These are phyloP conservation scores for Blastomyces emzantsi DNA, from an alignment of 2,329 filamentous ascomycete species.

Conservation along the genomic window DNA sequence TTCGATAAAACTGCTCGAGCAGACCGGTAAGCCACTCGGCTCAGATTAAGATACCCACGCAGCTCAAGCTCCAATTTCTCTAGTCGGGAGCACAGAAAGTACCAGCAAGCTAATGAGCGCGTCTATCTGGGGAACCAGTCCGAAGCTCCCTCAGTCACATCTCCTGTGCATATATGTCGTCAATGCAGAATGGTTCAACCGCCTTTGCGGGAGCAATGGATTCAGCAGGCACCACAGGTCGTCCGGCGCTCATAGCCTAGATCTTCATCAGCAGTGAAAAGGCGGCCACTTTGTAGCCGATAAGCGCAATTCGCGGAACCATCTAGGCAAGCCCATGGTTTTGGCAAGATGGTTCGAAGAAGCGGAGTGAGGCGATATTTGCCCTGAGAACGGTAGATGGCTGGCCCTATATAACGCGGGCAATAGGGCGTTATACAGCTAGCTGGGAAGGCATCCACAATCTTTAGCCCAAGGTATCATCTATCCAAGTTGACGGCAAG, in stretches of 20 bases:
- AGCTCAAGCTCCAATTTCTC: conserved; percentile 3
- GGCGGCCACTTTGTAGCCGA: neutral
- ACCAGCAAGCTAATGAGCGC: neutral
- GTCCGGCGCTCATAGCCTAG: neutral
- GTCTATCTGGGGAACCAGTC: neutral
- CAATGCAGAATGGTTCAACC: neutral
- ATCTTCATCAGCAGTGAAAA: neutral
- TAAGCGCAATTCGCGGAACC: neutral
- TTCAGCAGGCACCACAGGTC: neutral
- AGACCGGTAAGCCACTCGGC: neutral
- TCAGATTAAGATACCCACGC: neutral
- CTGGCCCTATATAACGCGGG: neutral
- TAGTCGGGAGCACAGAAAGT: neutral
- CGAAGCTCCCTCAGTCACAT: neutral
- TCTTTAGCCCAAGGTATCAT: neutral
- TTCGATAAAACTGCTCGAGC: neutral
- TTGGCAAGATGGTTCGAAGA: neutral
- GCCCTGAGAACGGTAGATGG: neutral
- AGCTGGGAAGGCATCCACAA: neutral
- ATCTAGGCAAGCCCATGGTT: neutral
- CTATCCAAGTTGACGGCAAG: no score
- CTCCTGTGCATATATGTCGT: neutral
- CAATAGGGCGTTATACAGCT: neutral
- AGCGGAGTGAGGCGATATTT: neutral
- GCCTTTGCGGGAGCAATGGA: neutral